phyloP scores from a whole-genome alignment of 1,139 yeast species.

The Zygosaccharomyces pseudobailii region DNA sequence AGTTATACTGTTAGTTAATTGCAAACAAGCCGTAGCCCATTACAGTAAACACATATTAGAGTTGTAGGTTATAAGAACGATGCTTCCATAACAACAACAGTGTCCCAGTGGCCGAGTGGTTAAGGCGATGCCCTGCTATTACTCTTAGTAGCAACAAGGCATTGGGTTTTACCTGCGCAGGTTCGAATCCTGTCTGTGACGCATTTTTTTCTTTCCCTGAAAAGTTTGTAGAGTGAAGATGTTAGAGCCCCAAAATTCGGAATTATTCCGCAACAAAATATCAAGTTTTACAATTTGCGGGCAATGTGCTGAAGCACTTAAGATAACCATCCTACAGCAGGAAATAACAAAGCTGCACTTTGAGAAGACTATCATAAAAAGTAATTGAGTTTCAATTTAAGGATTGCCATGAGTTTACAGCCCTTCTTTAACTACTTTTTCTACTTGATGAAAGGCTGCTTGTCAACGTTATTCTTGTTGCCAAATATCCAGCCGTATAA shows the following conservation, averaged over 20 bases:
- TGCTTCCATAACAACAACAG: neutral
- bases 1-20: neutral
- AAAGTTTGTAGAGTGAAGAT: neutral
- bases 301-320: too few species aligned
- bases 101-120: slow-evolving; percentile 81
- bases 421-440: too few species aligned
- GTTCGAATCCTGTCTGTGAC: slow-evolving; percentile 64
- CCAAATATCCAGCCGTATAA: neutral
- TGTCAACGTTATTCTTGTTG: neutral
- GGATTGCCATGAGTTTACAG: too few species aligned
- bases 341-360: too few species aligned
- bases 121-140: slow-evolving; percentile 83
- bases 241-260: neutral
- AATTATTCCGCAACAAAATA: too few species aligned
- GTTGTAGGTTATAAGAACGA: neutral
- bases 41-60: neutral
- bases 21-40: neutral
- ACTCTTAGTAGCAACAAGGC: slow-evolving; percentile 37
- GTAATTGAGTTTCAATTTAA: too few species aligned
- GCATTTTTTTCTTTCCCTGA: slow-evolving; percentile 18
- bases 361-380: too few species aligned
- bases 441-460: neutral
- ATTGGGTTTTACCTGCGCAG: slow-evolving; percentile 59
- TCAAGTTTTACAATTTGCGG: too few species aligned
- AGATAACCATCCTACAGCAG: too few species aligned